Evolutionary conservation across 495 filamentous ascomycete species (phyloP).

Genomic region (Trichoderma asperelloides): DNA sequence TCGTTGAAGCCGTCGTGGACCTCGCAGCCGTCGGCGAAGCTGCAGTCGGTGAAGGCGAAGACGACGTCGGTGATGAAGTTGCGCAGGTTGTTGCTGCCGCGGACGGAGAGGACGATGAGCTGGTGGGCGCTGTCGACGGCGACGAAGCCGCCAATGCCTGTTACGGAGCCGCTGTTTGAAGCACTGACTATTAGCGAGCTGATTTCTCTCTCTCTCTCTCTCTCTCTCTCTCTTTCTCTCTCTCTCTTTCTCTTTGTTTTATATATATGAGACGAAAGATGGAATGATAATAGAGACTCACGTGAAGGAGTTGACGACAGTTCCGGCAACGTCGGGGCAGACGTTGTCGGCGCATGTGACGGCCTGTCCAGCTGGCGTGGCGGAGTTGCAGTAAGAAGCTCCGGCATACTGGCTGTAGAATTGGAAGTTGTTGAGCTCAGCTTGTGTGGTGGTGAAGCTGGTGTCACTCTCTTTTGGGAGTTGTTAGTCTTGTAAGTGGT

Average conservation of each 20-base stretch:
- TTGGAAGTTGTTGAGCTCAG: constrained; percentile 41
- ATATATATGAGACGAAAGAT: background rate
- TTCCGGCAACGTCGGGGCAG: constrained; percentile 55
- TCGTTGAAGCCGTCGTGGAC: constrained; percentile 32
- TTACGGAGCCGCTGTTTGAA: constrained; percentile 17
- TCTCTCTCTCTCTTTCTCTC: too few species aligned
- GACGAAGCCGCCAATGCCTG: constrained; percentile 63
- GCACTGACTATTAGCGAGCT: too few species aligned
- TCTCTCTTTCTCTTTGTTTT: too few species aligned
- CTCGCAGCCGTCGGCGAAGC: constrained; percentile 23
- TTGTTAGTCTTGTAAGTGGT: background rate
- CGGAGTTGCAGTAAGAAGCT: constrained; percentile 57
- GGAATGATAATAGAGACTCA: constrained; percentile 25
- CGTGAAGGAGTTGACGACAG: constrained; percentile 50
- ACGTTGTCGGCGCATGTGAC: constrained; percentile 49
- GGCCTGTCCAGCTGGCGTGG: constrained; percentile 37
- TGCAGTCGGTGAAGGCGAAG: constrained; percentile 25
- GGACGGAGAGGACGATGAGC: constrained; percentile 59
- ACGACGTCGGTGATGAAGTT: constrained; percentile 58
- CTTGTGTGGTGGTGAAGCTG: constrained; percentile 14
- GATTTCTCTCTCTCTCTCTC: too few species aligned
- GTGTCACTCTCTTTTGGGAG: constrained; percentile 15
- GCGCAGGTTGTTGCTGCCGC: constrained; percentile 51
- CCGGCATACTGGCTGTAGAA: constrained; percentile 64
- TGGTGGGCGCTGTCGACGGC: constrained; percentile 53